These are phyloP conservation scores for Botrytis paeoniae DNA, from an alignment of 2,329 filamentous ascomycete genomes.

Conservation along the genomic window DNA sequence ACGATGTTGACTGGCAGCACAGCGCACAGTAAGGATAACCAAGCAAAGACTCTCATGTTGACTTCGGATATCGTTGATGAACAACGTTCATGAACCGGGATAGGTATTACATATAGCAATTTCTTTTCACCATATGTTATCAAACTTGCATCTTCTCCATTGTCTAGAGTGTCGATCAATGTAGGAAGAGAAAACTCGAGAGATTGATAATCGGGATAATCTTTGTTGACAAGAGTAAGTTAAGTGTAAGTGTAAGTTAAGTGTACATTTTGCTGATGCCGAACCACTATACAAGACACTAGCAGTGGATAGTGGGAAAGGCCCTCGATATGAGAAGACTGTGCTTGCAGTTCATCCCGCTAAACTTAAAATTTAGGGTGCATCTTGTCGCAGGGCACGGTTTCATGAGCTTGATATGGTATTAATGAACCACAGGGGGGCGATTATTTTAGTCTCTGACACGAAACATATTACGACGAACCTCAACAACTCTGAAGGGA, in stretches of 20 bases:
- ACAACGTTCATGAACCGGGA: background rate
- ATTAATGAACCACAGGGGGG: background rate
- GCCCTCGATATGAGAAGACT: background rate
- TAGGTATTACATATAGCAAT: conserved; percentile 2
- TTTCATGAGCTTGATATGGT: background rate
- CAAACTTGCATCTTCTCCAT: conserved; percentile 1
- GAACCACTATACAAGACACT: background rate
- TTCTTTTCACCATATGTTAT: background rate
- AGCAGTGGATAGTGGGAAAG: background rate
- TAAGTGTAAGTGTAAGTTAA: background rate
- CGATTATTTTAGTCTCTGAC: background rate
- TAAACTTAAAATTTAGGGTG: conserved; percentile 6
- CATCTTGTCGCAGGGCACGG: background rate
- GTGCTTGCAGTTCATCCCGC: background rate
- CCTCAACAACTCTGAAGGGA: background rate
- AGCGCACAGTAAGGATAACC: background rate
- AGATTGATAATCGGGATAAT: background rate
- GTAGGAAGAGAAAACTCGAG: background rate
- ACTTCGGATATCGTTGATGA: background rate
- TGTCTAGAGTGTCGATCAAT: background rate
- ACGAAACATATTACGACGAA: conserved; percentile 1
- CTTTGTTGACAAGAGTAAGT: background rate
- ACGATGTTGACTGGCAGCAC: background rate
- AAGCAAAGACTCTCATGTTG: conserved; percentile 2
- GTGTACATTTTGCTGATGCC: background rate